A percentile compares a stretch with the other conserved stretches of the same genome.
phyloP scores from a whole-genome alignment of 1,139 yeast species.

The Arxiozyma telluris region DNA sequence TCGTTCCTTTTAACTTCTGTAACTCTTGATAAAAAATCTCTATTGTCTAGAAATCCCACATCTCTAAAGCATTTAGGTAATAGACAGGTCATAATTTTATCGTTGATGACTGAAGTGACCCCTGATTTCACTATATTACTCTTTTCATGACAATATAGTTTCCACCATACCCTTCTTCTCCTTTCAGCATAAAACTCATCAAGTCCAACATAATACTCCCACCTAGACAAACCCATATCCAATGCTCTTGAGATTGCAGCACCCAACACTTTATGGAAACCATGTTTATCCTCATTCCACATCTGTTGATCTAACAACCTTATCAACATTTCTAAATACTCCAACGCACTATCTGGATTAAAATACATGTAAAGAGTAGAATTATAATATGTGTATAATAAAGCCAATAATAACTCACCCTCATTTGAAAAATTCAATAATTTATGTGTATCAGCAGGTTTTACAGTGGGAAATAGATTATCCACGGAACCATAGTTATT shows the following conservation, averaged over 20 bases:
- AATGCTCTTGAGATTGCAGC: conserved; percentile 20
- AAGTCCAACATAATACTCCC: conserved; percentile 31
- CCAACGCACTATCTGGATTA: conserved; percentile 15
- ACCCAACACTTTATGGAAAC: conserved; percentile 18
- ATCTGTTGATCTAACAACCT: conserved; percentile 17
- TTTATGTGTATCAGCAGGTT: conserved; percentile 1
- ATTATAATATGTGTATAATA: conserved; percentile 20
- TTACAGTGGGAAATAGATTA: neutral
- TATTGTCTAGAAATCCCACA: conserved; percentile 21
- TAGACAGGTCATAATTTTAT: conserved; percentile 21
- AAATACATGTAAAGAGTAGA: conserved; percentile 18
- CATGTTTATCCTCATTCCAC: conserved; percentile 20
- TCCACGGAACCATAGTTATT: neutral
- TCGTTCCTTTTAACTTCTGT: conserved; percentile 6
- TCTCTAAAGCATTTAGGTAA: conserved; percentile 21
- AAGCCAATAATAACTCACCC: conserved; percentile 19
- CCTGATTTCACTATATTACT: conserved; percentile 13
- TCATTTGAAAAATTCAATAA: conserved; percentile 15
- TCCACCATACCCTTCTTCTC: conserved; percentile 28
- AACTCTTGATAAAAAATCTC: conserved; percentile 17
- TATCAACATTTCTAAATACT: conserved; percentile 23
- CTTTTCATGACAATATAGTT: conserved; percentile 20
- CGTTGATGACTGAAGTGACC: conserved; percentile 19
- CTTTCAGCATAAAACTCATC: conserved; percentile 27
- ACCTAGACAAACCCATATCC: conserved; percentile 25